Evolutionary conservation across 2,329 filamentous ascomycete genomes (phyloP), one percentile per base, ranked within the genome.

Genomic region (Diaporthe destruens): DNA sequence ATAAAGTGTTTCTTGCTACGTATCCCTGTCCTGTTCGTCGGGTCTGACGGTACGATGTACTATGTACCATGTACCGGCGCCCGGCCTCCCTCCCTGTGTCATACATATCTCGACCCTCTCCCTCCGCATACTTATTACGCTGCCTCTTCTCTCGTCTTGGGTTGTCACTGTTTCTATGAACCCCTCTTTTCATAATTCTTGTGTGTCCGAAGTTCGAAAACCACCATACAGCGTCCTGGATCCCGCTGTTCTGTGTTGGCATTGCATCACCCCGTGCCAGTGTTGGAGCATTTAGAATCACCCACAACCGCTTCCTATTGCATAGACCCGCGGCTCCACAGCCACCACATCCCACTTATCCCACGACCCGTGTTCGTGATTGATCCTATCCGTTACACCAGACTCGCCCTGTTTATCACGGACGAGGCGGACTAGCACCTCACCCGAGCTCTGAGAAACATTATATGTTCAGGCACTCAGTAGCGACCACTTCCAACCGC

Each of bases 221-320:
- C 39, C 20, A 70, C 54, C 44, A 63, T 69, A 56, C 73, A 69
- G 71, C 63, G 34, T 73, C 51, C 59, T 71, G 71, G 59, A 65
- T 72, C 72, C 59, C 73, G 61, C 73, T 53, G 51, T 65, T 71
- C 65, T 74, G 73, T 71, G 73, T 73, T 73, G 71, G 74, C 71
- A 73, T 74, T 75, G 71, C 74, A 72, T 74, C 56, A 65, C 57
- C 72, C 69, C 59, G 74, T 73, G 72, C 74, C 65, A 72, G 71
- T 70, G 71, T 72, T 61, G 69, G 70, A 65, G 44, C 69, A 36
- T 74, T 68, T 56, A 69, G 61, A 69, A 69, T 71, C 55, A 47
- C 49, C 47, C 67, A 72, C 65, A 59, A 72, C 53, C 66, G 29
- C 54, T 69, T 53, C 66, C 71, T 42, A 65, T 59, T 72, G 56